phyloP scores from a whole-genome alignment of 2,329 filamentous ascomycete species.

The Botrytis galanthina region DNA sequence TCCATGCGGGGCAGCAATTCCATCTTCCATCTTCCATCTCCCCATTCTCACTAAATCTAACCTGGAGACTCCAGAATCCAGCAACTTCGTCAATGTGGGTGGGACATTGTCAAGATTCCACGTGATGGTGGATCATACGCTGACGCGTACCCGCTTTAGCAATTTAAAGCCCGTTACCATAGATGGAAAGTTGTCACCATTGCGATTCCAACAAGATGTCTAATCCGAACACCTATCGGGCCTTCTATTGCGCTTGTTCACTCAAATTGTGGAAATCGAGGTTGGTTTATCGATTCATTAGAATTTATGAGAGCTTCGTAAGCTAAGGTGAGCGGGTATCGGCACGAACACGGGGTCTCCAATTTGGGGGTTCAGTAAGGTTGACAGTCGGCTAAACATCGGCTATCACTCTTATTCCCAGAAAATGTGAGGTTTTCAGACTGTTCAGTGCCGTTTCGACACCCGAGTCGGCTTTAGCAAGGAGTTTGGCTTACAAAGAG shows the following conservation, averaged over 20 bases:
- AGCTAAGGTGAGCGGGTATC: background rate
- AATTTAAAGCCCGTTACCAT: background rate
- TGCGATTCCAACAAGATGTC: background rate
- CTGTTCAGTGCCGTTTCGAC: background rate
- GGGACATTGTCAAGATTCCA: background rate
- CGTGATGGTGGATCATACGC: background rate
- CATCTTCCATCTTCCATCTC: background rate
- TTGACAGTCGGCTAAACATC: background rate
- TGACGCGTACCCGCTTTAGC: background rate
- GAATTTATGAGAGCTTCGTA: background rate
- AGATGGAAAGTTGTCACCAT: background rate
- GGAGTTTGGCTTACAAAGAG: background rate
- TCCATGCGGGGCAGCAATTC: background rate
- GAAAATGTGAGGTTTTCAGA: background rate
- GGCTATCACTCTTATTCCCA: background rate
- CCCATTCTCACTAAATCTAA: background rate
- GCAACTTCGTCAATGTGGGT: background rate
- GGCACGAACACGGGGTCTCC: background rate
- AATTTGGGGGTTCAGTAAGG: background rate
- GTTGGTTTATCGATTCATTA: background rate
- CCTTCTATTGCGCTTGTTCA: background rate
- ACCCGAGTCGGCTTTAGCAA: background rate
- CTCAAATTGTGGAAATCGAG: background rate
- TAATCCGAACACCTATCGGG: background rate
- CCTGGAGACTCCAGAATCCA: slow-evolving; percentile 10